Evolutionary conservation across 441 rosid species (phyloP), one percentile per base, ranked within the genome.

Genomic region (Pelargonium cotyledonis): DNA sequence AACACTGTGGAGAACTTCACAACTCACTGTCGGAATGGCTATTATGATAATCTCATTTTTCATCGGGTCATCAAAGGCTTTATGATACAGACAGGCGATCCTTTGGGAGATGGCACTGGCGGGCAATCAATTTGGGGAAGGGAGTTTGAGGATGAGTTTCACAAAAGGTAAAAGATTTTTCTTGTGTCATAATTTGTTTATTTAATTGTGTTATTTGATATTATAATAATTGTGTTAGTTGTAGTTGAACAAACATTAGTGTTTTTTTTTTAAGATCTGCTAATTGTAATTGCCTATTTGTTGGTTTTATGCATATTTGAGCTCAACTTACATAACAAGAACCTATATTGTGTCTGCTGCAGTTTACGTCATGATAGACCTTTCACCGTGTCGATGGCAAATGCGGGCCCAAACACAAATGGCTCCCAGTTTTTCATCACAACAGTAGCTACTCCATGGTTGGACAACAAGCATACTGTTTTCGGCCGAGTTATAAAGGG

Each of bases 71-170:
- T 95, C 83, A 91, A 80, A 79, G 99, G 99, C 70, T 95, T 95
- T 85, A 95, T 95, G 99, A 75, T 95, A 78, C 99, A 95, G 76
- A 91, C 99, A 35, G 99, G 99, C 68, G 99, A 95, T 76, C 97
- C 99, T 72, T 80, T 91, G 75, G 99, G 99, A 61, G 99, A 94
- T 81, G 99, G 99, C 69, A 94, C 97, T 63, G 99, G 97, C 68
- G 99, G 98, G 68, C 99, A 95, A 81, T 91, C 99, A 70, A 92
- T 95, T 53, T 92, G 97, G 97, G 99, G 99, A 67, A 89, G 98
- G 82, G 99, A 92, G 80, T 95, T 92, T 53, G 98, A 89, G 81
- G 99, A 92, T 58, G 99, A 92, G 83, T 92, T 95, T 78, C 97
- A 95, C 81, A 95, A 92, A 85, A 95, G 99, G 97, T 94, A 76